A percentile compares a stretch with the other conserved stretches of the same genome.
Evolutionary conservation across 2,329 filamentous ascomycete species (phyloP).

Genomic region (Colletotrichum shisoi): DNA sequence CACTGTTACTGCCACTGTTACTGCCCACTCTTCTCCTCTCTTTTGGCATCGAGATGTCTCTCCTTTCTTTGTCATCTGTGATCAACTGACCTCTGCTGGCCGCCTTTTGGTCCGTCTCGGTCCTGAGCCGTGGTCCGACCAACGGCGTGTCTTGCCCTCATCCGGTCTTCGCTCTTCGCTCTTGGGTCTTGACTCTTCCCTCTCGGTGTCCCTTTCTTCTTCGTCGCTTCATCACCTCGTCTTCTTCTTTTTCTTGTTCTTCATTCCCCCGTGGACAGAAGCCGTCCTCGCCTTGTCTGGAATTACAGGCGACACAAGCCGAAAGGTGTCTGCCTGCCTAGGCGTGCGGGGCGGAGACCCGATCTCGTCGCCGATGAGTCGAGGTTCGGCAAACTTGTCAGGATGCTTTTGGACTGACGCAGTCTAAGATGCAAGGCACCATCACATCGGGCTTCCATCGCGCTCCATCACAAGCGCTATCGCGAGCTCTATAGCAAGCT

Average conservation of each 20-base stretch:
- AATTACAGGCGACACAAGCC: conserved; percentile 21
- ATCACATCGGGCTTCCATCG: conserved; percentile 3
- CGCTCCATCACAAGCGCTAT: conserved; percentile 6
- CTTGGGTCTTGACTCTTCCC: conserved; percentile 21
- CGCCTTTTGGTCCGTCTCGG: conserved; percentile 33
- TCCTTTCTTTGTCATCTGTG: conserved; percentile 12
- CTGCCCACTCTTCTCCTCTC: neutral
- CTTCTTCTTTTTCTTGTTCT: conserved; percentile 7
- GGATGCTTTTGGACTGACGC: conserved; percentile 26
- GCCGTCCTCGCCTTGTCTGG: conserved; percentile 12
- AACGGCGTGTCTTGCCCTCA: conserved; percentile 30
- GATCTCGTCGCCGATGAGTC: conserved; percentile 7
- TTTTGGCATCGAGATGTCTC: conserved; percentile 33
- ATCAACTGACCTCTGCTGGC: conserved; percentile 28
- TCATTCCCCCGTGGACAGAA: neutral
- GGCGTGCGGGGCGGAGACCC: conserved; percentile 3
- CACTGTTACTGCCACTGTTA: conserved; percentile 4
- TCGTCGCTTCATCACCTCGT: neutral
- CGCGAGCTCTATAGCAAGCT: conserved; percentile 10
- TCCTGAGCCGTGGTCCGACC: conserved; percentile 24
- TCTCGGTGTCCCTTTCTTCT: conserved; percentile 13
- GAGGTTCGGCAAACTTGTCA: conserved; percentile 30
- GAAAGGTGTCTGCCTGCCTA: conserved; percentile 13
- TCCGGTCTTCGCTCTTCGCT: conserved; percentile 28
- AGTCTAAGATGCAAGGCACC: conserved; percentile 11